Base-by-base conservation (phyloP, 2,329 filamentous ascomycete species). In the Akanthomyces dipterigenus region DNA sequence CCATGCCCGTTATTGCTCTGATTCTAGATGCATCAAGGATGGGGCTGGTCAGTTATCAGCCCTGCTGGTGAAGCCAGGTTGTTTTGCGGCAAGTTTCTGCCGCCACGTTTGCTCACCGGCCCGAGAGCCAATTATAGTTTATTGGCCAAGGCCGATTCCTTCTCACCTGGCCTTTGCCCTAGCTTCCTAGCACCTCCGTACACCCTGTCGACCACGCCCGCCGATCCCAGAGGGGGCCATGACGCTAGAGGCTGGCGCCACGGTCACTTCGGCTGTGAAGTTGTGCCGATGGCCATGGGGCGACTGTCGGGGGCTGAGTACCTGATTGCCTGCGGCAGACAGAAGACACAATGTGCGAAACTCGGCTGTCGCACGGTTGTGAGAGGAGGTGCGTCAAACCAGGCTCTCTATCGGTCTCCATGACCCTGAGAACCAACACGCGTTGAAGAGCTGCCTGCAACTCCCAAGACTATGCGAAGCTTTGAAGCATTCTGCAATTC, bases 131-230 rank as follows among this genome's bases (percentile, higher is more conserved):
- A 34, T 34, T 11, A 20, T 34, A 5, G n/a, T 4, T 24, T 18
- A 24, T n/a, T 36, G 45, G 7, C 40, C 20, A 48, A 48, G 12
- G n/a, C 22, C 28, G 36, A 28, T 22, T 12, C 14, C 18, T n/a
- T 36, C 14, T 36, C 51, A 24, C 2, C 22, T 36, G 40, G 40
- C 16, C 14, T 26, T 8, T 24, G 20, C 4, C 36, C 45, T 38
- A 43, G 38, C 38, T 11, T 24, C 11, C 53, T n/a, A 28, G 38
- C 53, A 31, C 26, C 56, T 51, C 56, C 56, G 56, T 59, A 59
- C 48, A 51, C 56, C 56, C 56, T 51, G 56, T 59, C 46, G 7
- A 34, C 14, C 45, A 11, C 46, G n/a, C 14, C 9, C 34, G 46
- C 38, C 46, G 46, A 59, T 59, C 46, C 24, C 26, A n/a, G 55